Evolutionary conservation across 1,284 basidiomycete genomes (phyloP).

Genomic region (Melampsora abietis-canadensis): DNA sequence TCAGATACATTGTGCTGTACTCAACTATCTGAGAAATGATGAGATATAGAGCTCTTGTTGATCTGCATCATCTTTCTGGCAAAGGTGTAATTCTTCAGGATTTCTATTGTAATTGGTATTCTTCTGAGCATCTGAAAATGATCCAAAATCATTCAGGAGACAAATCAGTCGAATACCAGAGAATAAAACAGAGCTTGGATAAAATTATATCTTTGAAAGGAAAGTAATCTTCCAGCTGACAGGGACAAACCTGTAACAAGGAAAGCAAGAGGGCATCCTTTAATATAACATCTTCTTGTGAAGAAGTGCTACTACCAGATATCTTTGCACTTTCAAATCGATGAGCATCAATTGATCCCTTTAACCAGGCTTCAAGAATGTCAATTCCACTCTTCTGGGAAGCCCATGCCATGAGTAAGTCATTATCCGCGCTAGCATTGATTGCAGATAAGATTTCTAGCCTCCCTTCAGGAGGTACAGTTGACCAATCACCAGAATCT

Average conservation of each 20-base stretch:
- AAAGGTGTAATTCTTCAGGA: conserved; percentile 37
- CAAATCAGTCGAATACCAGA: too few relatives aligned
- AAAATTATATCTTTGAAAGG: too few relatives aligned
- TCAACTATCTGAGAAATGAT: conserved; percentile 32
- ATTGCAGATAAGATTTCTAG: conserved; percentile 34
- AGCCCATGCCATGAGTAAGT: conserved; percentile 23
- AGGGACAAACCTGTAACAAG: conserved; percentile 24
- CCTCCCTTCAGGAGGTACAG: conserved; percentile 33
- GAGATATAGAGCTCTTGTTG: conserved; percentile 20
- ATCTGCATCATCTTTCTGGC: conserved; percentile 28
- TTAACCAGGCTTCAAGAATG: conserved; percentile 31
- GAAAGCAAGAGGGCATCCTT: conserved; percentile 16
- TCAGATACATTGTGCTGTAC: not conserved
- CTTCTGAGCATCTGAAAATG: conserved; percentile 32
- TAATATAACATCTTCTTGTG: conserved; percentile 1
- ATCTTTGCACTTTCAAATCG: conserved; percentile 15
- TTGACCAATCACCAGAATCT: conserved; percentile 29
- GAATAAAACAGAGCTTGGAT: too few relatives aligned
- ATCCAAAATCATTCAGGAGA: too few relatives aligned
- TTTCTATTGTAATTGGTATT: conserved; percentile 27
- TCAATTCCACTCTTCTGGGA: conserved; percentile 17
- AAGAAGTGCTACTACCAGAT: too few relatives aligned
- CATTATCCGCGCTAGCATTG: conserved; percentile 9
- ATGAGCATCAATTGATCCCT: conserved; percentile 25
- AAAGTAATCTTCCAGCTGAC: too few relatives aligned